Evolutionary conservation across 768 basidiomycete species (phyloP).

Genomic region (Mycena vitilis): DNA sequence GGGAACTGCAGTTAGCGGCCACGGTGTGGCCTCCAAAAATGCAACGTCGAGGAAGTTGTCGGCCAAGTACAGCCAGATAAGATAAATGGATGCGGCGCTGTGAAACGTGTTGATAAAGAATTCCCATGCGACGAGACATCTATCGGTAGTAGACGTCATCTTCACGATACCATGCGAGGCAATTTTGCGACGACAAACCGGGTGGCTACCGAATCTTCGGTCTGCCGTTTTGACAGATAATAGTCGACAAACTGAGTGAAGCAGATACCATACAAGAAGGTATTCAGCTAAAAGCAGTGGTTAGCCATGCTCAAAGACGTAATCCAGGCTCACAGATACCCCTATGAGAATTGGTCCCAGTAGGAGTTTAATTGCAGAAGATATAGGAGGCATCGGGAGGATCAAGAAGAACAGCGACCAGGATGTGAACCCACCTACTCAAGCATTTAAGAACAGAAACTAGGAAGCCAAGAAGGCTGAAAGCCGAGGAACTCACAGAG

Average conservation of each 20-base stretch:
- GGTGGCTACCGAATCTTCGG: conserved; percentile 2
- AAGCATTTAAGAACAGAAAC: too few species aligned
- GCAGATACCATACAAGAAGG: conserved; percentile 29
- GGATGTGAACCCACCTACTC: too few species aligned
- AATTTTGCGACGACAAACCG: not conserved
- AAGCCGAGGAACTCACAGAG: too few species aligned
- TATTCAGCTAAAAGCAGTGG: conserved; percentile 21
- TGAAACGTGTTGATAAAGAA: conserved; percentile 34
- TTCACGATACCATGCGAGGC: not conserved
- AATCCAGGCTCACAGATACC: not conserved
- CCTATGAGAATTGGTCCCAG: conserved; percentile 22
- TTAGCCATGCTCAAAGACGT: not conserved
- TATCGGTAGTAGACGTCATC: not conserved
- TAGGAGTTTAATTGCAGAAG: conserved; percentile 5
- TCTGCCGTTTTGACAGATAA: conserved; percentile 14
- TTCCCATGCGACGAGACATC: conserved; percentile 33
- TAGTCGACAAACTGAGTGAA: conserved; percentile 22
- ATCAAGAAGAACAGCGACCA: too few species aligned
- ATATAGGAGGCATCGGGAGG: not conserved
- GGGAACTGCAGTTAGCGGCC: conserved; percentile 34
- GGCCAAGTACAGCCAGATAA: conserved; percentile 35
- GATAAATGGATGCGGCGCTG: conserved; percentile 29
- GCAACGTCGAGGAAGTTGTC: conserved; percentile 33
- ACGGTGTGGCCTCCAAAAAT: conserved; percentile 28
- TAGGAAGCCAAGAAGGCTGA: too few species aligned